Evolutionary conservation across 352 stramenopile genomes (phyloP).

Genomic region (Phytophthora meadii): DNA sequence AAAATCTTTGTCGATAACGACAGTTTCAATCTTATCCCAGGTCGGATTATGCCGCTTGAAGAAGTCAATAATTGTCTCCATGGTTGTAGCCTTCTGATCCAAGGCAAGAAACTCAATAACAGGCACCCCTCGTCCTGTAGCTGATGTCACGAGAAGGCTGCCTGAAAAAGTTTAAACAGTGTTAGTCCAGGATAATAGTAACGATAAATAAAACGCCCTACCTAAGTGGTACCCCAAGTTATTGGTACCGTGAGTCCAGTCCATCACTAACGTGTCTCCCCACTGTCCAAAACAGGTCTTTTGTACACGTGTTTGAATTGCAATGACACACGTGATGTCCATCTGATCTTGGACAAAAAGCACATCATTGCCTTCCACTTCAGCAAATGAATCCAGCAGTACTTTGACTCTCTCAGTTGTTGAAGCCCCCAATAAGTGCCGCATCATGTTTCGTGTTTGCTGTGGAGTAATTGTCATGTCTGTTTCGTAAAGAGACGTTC

Average conservation of each 20-base stretch:
- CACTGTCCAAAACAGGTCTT: not conserved
- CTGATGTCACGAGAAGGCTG: constrained; percentile 22
- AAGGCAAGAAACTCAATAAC: constrained; percentile 31
- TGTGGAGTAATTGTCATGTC: constrained; percentile 12
- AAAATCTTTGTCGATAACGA: constrained; percentile 27
- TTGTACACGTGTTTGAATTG: not conserved
- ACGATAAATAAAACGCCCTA: not conserved
- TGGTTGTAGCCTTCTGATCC: constrained; percentile 20
- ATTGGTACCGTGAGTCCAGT: constrained; percentile 1
- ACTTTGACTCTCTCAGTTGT: not conserved
- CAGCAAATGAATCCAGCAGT: constrained; percentile 7
- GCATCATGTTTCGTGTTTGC: constrained; percentile 15
- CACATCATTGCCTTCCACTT: constrained; percentile 8
- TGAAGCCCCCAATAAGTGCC: constrained; percentile 1
- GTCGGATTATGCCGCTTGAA: constrained; percentile 4
- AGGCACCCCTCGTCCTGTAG: constrained; percentile 23
- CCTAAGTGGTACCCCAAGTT: constrained; percentile 8
- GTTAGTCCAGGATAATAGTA: too few species aligned
- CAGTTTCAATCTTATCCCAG: not conserved
- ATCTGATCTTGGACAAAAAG: constrained; percentile 2
- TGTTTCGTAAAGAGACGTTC: not conserved
- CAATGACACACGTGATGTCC: not conserved
- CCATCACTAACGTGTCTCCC: not conserved
- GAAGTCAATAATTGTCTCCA: constrained; percentile 14
- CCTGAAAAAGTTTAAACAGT: not conserved